Percentiles rank a stretch among this genome's conserved stretches.
phyloP scores from a whole-genome alignment of 1,139 yeast genomes.

The Pichia sp. region DNA sequence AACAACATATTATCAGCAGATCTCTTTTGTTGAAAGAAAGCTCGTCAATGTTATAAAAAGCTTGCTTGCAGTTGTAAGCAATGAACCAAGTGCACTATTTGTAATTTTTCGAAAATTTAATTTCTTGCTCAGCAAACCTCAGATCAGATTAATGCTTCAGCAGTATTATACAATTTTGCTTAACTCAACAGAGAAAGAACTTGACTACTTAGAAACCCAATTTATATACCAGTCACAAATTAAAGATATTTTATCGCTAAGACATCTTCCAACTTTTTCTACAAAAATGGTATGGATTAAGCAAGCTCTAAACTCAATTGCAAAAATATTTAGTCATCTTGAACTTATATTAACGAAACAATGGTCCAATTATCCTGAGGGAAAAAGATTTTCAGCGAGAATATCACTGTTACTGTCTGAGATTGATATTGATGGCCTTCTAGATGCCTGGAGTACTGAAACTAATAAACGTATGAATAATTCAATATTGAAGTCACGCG shows the following conservation, averaged over 20 bases:
- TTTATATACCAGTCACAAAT: constrained; percentile 36
- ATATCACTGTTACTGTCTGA: constrained; percentile 42
- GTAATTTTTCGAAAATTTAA: constrained; percentile 45
- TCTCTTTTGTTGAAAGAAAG: constrained; percentile 43
- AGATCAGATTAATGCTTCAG: constrained; percentile 50
- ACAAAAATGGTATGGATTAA: constrained; percentile 48
- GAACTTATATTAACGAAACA: constrained; percentile 60
- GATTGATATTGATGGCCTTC: constrained; percentile 42
- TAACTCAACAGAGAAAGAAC: constrained; percentile 44
- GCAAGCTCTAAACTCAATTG: constrained; percentile 44
- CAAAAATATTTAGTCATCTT: constrained; percentile 39
- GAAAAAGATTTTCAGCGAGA: constrained; percentile 55
- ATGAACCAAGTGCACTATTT: constrained; percentile 46
- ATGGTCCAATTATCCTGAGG: constrained; percentile 75
- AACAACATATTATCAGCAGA: constrained; percentile 38
- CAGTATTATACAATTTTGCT: constrained; percentile 51
- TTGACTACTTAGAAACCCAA: constrained; percentile 39
- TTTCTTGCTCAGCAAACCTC: constrained; percentile 45
- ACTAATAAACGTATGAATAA: constrained; percentile 20
- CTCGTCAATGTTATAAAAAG: constrained; percentile 40
- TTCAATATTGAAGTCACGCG: constrained; percentile 34
- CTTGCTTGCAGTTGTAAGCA: constrained; percentile 37
- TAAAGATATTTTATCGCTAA: constrained; percentile 33
- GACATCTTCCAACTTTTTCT: constrained; percentile 46
- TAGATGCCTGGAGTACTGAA: constrained; percentile 46